phyloP scores from a whole-genome alignment of 2,329 filamentous ascomycete species.

The Zelopaecilomyces penicillatus region DNA sequence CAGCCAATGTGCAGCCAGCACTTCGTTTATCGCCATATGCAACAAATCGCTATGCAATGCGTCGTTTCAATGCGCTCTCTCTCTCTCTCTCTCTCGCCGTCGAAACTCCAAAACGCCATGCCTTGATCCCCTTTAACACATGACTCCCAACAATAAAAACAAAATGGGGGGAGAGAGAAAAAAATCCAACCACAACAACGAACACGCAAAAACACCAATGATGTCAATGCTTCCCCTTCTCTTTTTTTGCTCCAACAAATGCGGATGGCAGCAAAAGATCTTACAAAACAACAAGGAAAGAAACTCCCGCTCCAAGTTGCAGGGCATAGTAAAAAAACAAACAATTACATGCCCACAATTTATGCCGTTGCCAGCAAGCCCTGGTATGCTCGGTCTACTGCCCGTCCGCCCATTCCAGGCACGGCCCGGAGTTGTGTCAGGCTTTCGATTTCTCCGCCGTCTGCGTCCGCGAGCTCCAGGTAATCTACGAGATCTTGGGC shows the following conservation, averaged over 20 bases:
- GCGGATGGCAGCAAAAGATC: too few relatives aligned
- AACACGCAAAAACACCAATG: neutral
- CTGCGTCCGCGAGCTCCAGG: conserved; percentile 35
- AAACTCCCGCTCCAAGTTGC: neutral
- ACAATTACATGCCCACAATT: neutral
- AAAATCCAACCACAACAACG: too few relatives aligned
- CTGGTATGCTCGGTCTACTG: conserved; percentile 48
- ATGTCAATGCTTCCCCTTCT: neutral
- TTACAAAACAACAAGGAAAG: too few relatives aligned
- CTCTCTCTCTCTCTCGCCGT: too few relatives aligned
- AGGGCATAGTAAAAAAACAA: neutral
- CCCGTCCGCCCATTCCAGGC: conserved; percentile 49
- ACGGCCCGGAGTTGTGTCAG: conserved; percentile 44
- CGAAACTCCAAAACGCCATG: too few relatives aligned
- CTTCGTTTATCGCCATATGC: too few relatives aligned
- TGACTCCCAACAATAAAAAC: too few relatives aligned
- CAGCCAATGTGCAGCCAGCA: too few relatives aligned
- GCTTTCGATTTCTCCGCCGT: conserved; percentile 36
- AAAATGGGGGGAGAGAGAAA: too few relatives aligned
- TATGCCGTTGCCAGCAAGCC: conserved; percentile 26
- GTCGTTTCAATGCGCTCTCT: too few relatives aligned
- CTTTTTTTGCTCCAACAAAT: neutral
- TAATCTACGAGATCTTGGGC: conserved; percentile 53
- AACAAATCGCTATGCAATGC: too few relatives aligned
- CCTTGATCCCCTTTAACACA: too few relatives aligned